Percentiles rank a stretch among this genome's conserved stretches.
These are phyloP conservation scores for Didymella arachidicola DNA, from an alignment of 2,329 filamentous ascomycete species.

Conservation along the genomic window DNA sequence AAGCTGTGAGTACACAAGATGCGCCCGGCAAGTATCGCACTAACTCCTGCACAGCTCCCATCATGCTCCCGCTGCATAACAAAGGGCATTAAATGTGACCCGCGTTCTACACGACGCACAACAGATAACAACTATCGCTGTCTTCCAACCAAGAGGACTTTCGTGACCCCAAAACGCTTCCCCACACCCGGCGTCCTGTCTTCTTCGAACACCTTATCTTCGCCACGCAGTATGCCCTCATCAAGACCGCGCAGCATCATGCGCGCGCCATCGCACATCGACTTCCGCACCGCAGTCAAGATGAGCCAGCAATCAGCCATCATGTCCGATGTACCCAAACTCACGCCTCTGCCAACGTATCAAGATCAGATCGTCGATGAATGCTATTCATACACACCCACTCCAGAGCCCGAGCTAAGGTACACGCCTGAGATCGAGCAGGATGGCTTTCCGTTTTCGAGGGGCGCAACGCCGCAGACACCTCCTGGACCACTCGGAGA, in stretches of 20 bases:
- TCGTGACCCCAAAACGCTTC: slow-evolving; percentile 38
- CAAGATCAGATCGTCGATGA: slow-evolving; percentile 34
- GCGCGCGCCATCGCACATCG: slow-evolving; percentile 40
- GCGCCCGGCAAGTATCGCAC: background rate
- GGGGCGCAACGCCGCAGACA: slow-evolving; percentile 43
- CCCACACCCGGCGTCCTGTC: slow-evolving; percentile 34
- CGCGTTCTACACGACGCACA: slow-evolving; percentile 49
- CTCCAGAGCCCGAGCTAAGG: slow-evolving; percentile 33
- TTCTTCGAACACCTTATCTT: slow-evolving; percentile 26
- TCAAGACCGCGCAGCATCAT: slow-evolving; percentile 30
- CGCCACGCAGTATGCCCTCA: slow-evolving; percentile 35
- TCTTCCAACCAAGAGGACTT: slow-evolving; percentile 36
- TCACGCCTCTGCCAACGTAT: slow-evolving; percentile 41
- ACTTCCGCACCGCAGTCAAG: slow-evolving; percentile 39
- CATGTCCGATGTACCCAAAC: slow-evolving; percentile 36
- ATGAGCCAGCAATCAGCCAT: slow-evolving; percentile 33
- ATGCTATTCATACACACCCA: slow-evolving; percentile 35
- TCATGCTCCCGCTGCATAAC: slow-evolving; percentile 48
- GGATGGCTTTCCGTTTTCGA: slow-evolving; percentile 28
- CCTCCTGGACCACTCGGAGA: slow-evolving; percentile 36
- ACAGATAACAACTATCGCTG: slow-evolving; percentile 45
- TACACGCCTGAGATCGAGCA: slow-evolving; percentile 31
- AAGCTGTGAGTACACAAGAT: slow-evolving; percentile 34
- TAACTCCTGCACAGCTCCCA: slow-evolving; percentile 34
- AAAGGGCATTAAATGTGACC: slow-evolving; percentile 48